Evolutionary conservation across 345 rosid genomes (phyloP).

Genomic region (Acer saccharum): DNA sequence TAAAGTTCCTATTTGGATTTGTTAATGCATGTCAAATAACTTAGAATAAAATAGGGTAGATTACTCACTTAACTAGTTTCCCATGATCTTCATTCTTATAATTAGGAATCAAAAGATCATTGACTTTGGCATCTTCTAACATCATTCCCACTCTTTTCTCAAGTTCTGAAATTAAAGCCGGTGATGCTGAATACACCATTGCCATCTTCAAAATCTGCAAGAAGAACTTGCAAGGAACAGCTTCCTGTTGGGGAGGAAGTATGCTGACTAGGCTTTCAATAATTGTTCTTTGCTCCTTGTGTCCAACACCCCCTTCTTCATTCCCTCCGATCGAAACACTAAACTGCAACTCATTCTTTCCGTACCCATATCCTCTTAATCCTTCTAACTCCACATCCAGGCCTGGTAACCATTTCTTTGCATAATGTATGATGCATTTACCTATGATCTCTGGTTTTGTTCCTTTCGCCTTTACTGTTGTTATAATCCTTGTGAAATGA

Average conservation of each 20-base stretch:
- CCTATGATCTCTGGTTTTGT: constrained; percentile 56
- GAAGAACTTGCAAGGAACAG: constrained; percentile 69
- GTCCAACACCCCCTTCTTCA: constrained; percentile 39
- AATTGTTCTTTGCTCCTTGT: constrained; percentile 55
- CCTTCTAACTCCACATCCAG: constrained; percentile 66
- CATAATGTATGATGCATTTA: constrained; percentile 61
- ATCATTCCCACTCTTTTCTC: constrained; percentile 67
- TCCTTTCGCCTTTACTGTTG: constrained; percentile 59
- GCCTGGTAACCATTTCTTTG: constrained; percentile 53
- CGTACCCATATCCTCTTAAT: constrained; percentile 50
- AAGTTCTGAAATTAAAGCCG: constrained; percentile 76
- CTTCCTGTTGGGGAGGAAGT: constrained; percentile 64
- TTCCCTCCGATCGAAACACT: constrained; percentile 41
- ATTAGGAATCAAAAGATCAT: constrained; percentile 80
- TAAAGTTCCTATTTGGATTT: constrained; percentile 7
- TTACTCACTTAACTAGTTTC: constrained; percentile 45
- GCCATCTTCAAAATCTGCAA: constrained; percentile 74
- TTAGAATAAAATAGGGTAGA: constrained; percentile 15
- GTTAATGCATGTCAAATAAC: constrained; percentile 12
- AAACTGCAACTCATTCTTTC: constrained; percentile 64
- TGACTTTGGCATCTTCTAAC: constrained; percentile 64
- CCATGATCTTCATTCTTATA: constrained; percentile 59
- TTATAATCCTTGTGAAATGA: constrained; percentile 75
- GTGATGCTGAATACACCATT: constrained; percentile 64
- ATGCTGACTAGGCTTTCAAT: constrained; percentile 75